phyloP scores from a whole-genome alignment of 176 grass and related monocot genomes.

The Avena sativa region DNA sequence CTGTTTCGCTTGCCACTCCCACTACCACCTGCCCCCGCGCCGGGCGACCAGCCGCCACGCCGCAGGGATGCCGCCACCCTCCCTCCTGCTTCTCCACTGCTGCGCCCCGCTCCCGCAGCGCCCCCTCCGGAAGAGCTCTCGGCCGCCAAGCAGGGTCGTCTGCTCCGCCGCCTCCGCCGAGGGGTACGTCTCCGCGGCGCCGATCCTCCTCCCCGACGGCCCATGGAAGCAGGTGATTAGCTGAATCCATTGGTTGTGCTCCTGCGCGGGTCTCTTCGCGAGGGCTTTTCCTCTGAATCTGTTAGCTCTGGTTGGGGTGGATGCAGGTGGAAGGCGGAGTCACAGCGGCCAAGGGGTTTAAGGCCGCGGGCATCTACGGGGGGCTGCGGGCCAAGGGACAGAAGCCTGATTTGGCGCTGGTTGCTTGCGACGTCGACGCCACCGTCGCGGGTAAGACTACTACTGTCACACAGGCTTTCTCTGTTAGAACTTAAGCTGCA shows the following conservation, averaged over 20 bases:
- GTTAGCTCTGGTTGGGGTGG: constrained; percentile 35
- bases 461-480: neutral
- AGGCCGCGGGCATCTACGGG: constrained; percentile 83
- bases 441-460: constrained; percentile 60
- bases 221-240: constrained; percentile 80
- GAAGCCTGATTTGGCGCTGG: constrained; percentile 90
- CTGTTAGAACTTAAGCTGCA: too few relatives aligned
- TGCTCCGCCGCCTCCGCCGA: constrained; percentile 47
- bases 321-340: constrained; percentile 85
- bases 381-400: constrained; percentile 83
- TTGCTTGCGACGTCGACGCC: constrained; percentile 87
- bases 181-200: constrained; percentile 66
- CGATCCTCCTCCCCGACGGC: constrained; percentile 88
- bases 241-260: neutral
- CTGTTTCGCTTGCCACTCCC: neutral
- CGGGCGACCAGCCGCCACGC: constrained; percentile 25
- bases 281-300: constrained; percentile 38
- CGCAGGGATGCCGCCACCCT: constrained; percentile 46
- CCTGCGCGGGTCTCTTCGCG: neutral
- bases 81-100: constrained; percentile 52
- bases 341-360: constrained; percentile 83
- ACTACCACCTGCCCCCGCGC: neutral
- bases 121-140: constrained; percentile 31
- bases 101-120: constrained; percentile 31
- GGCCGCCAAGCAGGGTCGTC: constrained; percentile 39